These are phyloP conservation scores for Coemansia sp. DNA, from an alignment of 192 early-diverging fungal species.

Conservation along the genomic window DNA sequence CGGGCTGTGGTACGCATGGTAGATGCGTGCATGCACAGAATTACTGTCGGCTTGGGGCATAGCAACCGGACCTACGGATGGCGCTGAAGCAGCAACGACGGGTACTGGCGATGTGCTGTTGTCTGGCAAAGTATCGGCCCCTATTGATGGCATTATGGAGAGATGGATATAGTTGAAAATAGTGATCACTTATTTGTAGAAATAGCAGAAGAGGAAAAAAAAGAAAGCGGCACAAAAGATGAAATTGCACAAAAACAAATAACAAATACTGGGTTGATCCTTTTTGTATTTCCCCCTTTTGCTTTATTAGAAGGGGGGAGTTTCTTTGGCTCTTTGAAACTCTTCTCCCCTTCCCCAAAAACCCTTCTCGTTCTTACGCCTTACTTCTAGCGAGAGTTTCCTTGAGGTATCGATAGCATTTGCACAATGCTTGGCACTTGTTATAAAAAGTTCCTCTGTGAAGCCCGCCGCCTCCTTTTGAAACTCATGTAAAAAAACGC, in stretches of 20 bases:
- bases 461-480: not conserved
- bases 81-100: constrained; percentile 3
- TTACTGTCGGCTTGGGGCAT: not conserved
- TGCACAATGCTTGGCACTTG: too few relatives aligned
- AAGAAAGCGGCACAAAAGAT: constrained; percentile 6
- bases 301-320: not conserved
- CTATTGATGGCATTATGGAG: constrained; percentile 31
- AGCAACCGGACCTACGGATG: constrained; percentile 13
- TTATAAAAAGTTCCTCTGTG: too few relatives aligned
- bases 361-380: not conserved
- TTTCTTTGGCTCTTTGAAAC: not conserved
- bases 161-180: not conserved
- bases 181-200: not conserved
- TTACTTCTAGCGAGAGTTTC: not conserved
- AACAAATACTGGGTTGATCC: not conserved
- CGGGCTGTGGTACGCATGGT: constrained; percentile 1
- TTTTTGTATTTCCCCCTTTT: not conserved
- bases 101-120: not conserved
- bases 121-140: constrained; percentile 1
- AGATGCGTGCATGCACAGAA: not conserved
- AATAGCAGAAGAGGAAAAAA: not conserved
- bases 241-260: not conserved
- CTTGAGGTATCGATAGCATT: too few relatives aligned
- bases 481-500: not conserved
- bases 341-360: not conserved